These are phyloP conservation scores for Microdochium trichocladiopsis DNA, from an alignment of 2,329 filamentous ascomycete genomes.

Conservation along the genomic window DNA sequence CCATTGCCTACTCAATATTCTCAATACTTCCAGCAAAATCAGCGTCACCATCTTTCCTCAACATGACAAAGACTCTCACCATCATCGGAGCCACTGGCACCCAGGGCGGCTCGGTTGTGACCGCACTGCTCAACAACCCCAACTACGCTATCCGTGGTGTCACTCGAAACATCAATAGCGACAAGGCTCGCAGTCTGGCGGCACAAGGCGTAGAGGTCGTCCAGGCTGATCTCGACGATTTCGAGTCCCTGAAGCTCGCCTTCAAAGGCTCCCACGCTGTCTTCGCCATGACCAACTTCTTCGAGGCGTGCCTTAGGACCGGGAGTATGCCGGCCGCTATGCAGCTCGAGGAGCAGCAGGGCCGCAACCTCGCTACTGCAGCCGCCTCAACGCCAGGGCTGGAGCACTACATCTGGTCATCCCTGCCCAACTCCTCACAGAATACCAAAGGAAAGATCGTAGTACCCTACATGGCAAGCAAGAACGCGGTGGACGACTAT, in stretches of 20 bases:
- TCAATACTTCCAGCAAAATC: background rate
- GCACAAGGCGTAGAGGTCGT: constrained; percentile 13
- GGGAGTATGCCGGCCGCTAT: constrained; percentile 5
- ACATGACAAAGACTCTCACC: too few relatives aligned
- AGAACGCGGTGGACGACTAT: constrained; percentile 5
- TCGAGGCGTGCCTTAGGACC: constrained; percentile 7
- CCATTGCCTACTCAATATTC: too few relatives aligned
- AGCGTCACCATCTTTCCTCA: too few relatives aligned
- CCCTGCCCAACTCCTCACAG: constrained; percentile 8
- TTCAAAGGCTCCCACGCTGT: constrained; percentile 15
- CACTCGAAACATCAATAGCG: constrained; percentile 12
- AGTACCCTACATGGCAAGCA: constrained; percentile 14
- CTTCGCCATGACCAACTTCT: constrained; percentile 21
- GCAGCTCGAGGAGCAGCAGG: constrained; percentile 10
- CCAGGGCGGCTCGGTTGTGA: constrained; percentile 12
- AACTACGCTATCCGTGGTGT: constrained; percentile 15
- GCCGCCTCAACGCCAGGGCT: constrained; percentile 6
- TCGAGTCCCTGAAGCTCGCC: constrained; percentile 8
- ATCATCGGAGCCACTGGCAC: constrained; percentile 4
- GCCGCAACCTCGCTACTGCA: constrained; percentile 12
- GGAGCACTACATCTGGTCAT: constrained; percentile 14
- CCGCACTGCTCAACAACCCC: constrained; percentile 8
- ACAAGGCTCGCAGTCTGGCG: constrained; percentile 8
- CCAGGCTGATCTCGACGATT: constrained; percentile 11
- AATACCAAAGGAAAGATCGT: constrained; percentile 7